phyloP scores from a whole-genome alignment of 2,329 filamentous ascomycete species.

The Diplodia mutila region DNA sequence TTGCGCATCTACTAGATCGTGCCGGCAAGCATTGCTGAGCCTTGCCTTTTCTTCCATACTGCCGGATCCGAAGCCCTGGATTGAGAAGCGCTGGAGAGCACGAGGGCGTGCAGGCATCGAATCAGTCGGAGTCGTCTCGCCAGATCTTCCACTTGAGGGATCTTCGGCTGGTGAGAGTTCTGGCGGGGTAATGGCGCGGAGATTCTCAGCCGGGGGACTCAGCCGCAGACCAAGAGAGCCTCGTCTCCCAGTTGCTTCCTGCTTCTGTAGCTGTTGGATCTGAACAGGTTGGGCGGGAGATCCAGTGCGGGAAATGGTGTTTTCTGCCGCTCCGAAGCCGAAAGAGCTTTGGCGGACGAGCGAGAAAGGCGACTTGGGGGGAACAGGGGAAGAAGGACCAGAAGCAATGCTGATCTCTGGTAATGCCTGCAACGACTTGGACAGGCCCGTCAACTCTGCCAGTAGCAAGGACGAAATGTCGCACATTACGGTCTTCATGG shows the following conservation, averaged over 20 bases:
- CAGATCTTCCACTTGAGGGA: conserved; percentile 15
- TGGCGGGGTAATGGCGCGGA: conserved; percentile 51
- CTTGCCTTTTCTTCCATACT: conserved; percentile 78
- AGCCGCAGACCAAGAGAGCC: conserved; percentile 6
- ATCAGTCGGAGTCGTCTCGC: conserved; percentile 29
- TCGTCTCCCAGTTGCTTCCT: conserved; percentile 24
- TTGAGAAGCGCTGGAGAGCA: conserved; percentile 64
- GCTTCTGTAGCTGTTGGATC: conserved; percentile 16
- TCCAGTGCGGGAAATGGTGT: background rate
- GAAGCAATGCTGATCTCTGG: conserved; percentile 66
- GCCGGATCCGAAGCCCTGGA: conserved; percentile 65
- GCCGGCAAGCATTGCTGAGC: conserved; percentile 77
- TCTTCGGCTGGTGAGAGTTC: conserved; percentile 36
- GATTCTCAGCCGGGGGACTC: conserved; percentile 25
- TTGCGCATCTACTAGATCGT: conserved; percentile 80
- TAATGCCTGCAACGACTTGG: conserved; percentile 52
- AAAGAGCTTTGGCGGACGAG: conserved; percentile 24
- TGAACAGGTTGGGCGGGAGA: conserved; percentile 17
- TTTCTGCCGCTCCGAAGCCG: conserved; percentile 13
- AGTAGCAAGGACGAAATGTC: conserved; percentile 50
- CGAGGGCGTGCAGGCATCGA: conserved; percentile 35
- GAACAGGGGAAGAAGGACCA: background rate
- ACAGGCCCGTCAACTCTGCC: conserved; percentile 52
- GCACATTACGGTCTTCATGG: conserved; percentile 55
- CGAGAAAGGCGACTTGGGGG: conserved; percentile 18